Evolutionary conservation across 768 basidiomycete genomes (phyloP), one percentile per base, ranked within the genome.

Genomic region (Sarcodon sp.): DNA sequence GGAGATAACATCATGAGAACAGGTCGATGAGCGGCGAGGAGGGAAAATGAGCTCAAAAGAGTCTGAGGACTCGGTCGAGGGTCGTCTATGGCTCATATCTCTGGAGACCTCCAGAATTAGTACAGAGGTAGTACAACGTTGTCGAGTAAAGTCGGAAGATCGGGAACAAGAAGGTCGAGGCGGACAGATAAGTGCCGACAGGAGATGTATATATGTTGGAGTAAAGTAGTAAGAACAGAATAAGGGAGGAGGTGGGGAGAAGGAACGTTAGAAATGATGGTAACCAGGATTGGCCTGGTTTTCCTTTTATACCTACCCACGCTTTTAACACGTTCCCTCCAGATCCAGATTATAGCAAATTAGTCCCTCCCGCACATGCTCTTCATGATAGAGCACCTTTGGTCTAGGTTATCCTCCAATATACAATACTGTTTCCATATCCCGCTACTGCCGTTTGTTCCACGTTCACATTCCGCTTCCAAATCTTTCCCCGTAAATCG

Each of bases 361-460:
- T 27, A 27, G 21, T 27, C 21, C 21, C 21, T 27, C 21, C n/a
- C n/a, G 4, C 21, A 27, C 21, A 27, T 27, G 21, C 21, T 27
- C 4, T 27, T 4, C 21, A 27, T 27, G 21, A 27, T 27, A 27
- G 21, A 27, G 21, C 21, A 27, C 21, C 21, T 4, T 27, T 4
- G 21, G 21, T 27, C 21, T 27, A 27, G 21, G 4, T 27, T 44
- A 78, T 71, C 66, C 69, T 77, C 86, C 87, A 87, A 56, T 87
- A 88, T 1, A 87, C 69, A 44, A 75, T 64, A 51, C 77, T 83
- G 55, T 66, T 79, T 21, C 74, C 72, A 55, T 71, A 73, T n/a
- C 86, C 84, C 21, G 75, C 73, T 7, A 75, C 69, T 12, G 73
- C 76, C 43, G 65, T 63, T 58, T 88, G 86, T 61, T 84, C 77